Conservation (phyloP, 2,329 filamentous ascomycete species). For the Aspergillus caelatus region DNA sequence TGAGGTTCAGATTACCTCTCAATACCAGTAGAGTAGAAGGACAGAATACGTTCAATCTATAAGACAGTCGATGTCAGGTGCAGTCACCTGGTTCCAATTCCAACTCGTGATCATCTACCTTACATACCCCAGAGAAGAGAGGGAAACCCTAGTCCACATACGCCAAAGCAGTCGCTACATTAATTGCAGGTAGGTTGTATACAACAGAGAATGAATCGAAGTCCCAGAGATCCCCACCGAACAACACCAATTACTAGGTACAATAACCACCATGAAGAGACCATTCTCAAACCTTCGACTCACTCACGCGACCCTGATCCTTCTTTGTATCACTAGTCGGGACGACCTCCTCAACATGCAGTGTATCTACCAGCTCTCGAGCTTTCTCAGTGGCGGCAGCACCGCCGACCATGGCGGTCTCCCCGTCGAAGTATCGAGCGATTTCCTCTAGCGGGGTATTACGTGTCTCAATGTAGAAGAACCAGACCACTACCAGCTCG, state of each 20-base stretch:
- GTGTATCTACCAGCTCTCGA: conserved; percentile 11
- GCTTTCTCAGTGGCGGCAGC: conserved; percentile 25
- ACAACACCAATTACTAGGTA: not conserved
- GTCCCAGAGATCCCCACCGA: not conserved
- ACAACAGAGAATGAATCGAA: not conserved
- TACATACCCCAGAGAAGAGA: not conserved
- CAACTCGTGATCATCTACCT: not conserved
- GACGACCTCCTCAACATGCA: conserved; percentile 10
- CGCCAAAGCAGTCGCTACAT: not conserved
- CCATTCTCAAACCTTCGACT: not conserved
- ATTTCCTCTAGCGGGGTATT: conserved; percentile 38
- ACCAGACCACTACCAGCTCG: conserved; percentile 37
- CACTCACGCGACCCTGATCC: conserved; percentile 3
- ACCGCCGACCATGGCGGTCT: conserved; percentile 24
- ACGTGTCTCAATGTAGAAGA: conserved; percentile 40
- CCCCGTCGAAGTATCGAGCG: conserved; percentile 37
- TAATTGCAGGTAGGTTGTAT: not conserved
- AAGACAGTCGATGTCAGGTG: not conserved
- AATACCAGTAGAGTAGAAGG: not conserved
- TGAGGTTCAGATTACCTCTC: not conserved
- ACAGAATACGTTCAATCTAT: not conserved
- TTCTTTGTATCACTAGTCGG: not conserved
- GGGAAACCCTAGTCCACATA: not conserved
- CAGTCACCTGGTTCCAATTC: not conserved
- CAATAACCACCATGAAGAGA: not conserved